These are phyloP conservation scores for Alopecurus myosuroides DNA, from an alignment of 176 grass and related monocot genomes.

Conservation along the genomic window DNA sequence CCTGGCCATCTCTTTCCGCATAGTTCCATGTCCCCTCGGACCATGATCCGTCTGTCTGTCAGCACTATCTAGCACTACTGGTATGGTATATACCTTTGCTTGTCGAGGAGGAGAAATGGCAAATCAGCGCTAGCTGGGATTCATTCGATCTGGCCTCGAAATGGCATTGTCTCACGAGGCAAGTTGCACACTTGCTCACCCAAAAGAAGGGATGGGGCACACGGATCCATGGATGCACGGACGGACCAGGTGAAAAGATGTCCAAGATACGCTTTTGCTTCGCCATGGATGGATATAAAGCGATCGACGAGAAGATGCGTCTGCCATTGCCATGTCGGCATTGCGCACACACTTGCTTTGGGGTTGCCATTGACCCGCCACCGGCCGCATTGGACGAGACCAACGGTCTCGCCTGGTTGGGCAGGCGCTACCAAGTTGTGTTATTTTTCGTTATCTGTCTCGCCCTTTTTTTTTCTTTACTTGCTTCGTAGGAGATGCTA, in stretches of 20 bases:
- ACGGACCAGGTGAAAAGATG: slow-evolving; percentile 19
- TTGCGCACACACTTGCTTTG: slow-evolving; percentile 22
- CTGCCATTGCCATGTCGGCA: slow-evolving; percentile 23
- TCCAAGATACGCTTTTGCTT: neutral
- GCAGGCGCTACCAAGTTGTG: neutral
- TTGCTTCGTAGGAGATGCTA: neutral
- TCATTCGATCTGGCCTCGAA: slow-evolving; percentile 16
- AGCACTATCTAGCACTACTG: neutral
- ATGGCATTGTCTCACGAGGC: neutral
- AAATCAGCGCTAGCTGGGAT: neutral
- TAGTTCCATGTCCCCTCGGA: neutral
- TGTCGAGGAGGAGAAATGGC: slow-evolving; percentile 30
- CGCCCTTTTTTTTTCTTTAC: neutral
- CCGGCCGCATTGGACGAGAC: neutral
- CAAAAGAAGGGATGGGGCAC: neutral
- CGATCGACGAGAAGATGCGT: slow-evolving; percentile 1
- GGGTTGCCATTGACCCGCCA: neutral
- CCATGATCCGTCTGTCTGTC: neutral
- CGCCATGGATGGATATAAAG: slow-evolving; percentile 18
- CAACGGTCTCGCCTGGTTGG: neutral
- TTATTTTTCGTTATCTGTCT: neutral
- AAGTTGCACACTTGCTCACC: neutral
- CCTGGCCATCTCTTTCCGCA: slow-evolving; percentile 13
- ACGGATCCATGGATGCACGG: neutral
- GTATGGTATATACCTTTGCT: neutral